Evolutionary conservation across 108 stramenopile species (phyloP), one percentile per base, ranked within the genome.

Genomic region (Skeletonema grethae): DNA sequence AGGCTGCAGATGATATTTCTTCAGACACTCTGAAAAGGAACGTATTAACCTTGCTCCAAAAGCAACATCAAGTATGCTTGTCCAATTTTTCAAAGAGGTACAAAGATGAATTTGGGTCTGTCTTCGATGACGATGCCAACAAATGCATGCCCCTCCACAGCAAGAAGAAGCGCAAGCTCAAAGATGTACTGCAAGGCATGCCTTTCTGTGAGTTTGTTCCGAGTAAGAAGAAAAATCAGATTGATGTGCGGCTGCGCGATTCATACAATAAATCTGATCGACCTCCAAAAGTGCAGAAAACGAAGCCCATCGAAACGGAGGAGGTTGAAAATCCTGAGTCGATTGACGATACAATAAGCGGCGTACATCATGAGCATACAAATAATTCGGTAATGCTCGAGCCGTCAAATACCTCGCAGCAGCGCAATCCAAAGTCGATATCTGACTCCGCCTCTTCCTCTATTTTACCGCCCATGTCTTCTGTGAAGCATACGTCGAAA

Each of bases 121-220:
- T 15, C 11, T 28, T 67, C 16, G 11, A 13, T 13, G 50, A 67
- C 5, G 65, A 67, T 67, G 65, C 30, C 29, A 16, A 12, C 32
- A 29, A 35, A 16, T 16, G 24, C 11, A 20, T 43, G 38, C 24
- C 39, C 7, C 1, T 8, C 38, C 28, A 31, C 9, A 29, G 25
- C 11, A 67, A 48, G 20, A 67, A 67, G 31, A 31, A 30, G 31
- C 45, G 65, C n/a, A 67, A 67, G 50, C 65, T 67, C 31, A 31
- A 31, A 53, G 65, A 67, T 16, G 50, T 67, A 4, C 30, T 67
- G 8, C 34, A 55, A 31, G 2, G 31, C n/a, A 36, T 67, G 65
- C 50, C 65, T 32, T 24, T 13, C 24, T 50, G 46, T 55, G 50
- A 67, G 16, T 29, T 50, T 45, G 43, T 45, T 45, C 15, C 43